These are phyloP conservation scores for Scytalidium lignicola DNA, from an alignment of 2,329 filamentous ascomycete genomes.

Conservation along the genomic window DNA sequence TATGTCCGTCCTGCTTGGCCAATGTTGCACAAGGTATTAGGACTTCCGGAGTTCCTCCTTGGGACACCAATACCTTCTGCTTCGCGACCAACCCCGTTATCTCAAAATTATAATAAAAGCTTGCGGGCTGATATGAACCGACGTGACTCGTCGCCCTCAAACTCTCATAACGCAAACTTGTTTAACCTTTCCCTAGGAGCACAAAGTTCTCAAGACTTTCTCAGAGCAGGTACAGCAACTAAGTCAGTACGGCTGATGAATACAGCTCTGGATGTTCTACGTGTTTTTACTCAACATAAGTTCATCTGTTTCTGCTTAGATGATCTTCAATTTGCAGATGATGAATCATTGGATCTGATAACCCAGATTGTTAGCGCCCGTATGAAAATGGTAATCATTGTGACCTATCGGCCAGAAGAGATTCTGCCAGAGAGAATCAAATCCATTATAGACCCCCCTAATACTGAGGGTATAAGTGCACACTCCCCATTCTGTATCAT, in stretches of 20 bases:
- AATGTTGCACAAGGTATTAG: slow-evolving; percentile 55
- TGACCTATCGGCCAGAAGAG: slow-evolving; percentile 70
- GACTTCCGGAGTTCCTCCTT: slow-evolving; percentile 65
- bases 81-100: slow-evolving; percentile 13
- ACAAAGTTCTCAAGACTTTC: slow-evolving; percentile 54
- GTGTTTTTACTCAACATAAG: slow-evolving; percentile 75
- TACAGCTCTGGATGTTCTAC: slow-evolving; percentile 79
- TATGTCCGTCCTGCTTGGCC: slow-evolving; percentile 62
- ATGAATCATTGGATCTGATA: slow-evolving; percentile 80
- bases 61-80: slow-evolving; percentile 27
- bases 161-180: slow-evolving; percentile 14
- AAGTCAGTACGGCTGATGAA: slow-evolving; percentile 75
- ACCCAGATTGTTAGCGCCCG: slow-evolving; percentile 72
- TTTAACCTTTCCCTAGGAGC: slow-evolving; percentile 31
- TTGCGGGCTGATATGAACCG: slow-evolving; percentile 18
- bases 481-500: slow-evolving; percentile 12
- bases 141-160: slow-evolving; percentile 24
- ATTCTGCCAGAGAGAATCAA: slow-evolving; percentile 51
- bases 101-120: slow-evolving; percentile 24
- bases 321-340: slow-evolving; percentile 85
- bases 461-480: slow-evolving; percentile 44
- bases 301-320: slow-evolving; percentile 86
- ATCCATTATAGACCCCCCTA: slow-evolving; percentile 47
- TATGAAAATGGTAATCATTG: slow-evolving; percentile 75
- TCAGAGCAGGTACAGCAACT: slow-evolving; percentile 52